Evolutionary conservation across 2,329 filamentous ascomycete species (phyloP), one percentile per base, ranked within the genome.

Genomic region (Neobulgaria alba): DNA sequence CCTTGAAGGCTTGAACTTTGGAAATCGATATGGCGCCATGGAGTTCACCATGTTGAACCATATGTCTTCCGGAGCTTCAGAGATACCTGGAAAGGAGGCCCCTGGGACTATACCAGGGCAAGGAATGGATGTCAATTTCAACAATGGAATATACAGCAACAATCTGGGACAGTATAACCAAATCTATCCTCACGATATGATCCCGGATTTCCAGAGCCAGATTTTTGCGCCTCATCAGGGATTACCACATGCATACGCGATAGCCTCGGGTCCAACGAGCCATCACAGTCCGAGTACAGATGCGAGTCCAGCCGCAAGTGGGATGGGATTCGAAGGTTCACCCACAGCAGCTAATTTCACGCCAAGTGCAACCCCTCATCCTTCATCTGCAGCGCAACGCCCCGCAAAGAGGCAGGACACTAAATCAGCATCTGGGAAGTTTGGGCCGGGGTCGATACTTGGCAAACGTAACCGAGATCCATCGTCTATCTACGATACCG

Each of bases 11-110:
- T 75, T 95, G 60, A 92, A 92, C 60, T 98, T 96, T 61, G 89
- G 88, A 41, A 96, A 92, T 59, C 87, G 94, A 50, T 98, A 96
- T 58, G 90, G 89, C 45, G 90, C 89, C 14, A 73, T 95, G 61
- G 92, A 96, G 62, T 95, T 96, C 61, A 85, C 88, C 39, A 95
- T 96, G 76, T 75, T 98, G 0, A 88, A 87, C 19, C 90, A 96
- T 61, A 94, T 98, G 85, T 87, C 86, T 45, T 87, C 85, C n/a
- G 85, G 85, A 10, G 83, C 85, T 10, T 83, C 79, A n/a, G 85
- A 92, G 53, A 85, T 79, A 12, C 79, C 82, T 5, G 77, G 82
- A 4, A 77, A 78, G 40, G 85, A 92, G 44, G 61, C 55, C 32
- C 53, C 47, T 39, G 60, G 61, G 5, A 63, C 68, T 4, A 57